Conservation (phyloP, 768 basidiomycete species). For the Hygrophorus russula region DNA sequence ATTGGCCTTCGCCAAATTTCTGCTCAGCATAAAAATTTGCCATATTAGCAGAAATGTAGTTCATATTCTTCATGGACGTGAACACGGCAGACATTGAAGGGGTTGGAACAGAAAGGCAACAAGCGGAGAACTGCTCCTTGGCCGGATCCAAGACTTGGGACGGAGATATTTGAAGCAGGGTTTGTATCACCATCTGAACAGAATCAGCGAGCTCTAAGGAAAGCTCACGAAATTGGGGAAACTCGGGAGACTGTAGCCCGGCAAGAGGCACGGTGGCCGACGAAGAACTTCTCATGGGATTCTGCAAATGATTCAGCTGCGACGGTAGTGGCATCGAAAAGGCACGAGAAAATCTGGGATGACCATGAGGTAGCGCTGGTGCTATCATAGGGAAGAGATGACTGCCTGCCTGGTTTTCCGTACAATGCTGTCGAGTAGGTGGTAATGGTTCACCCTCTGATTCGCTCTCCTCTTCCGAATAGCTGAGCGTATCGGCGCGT, state of each 20-base stretch:
- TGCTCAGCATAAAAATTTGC: conserved; percentile 32
- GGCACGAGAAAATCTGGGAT: conserved; percentile 48
- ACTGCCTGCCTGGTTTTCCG: background rate
- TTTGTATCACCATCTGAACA: conserved; percentile 84
- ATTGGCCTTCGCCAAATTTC: background rate
- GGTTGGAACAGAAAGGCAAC: conserved; percentile 77
- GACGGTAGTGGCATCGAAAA: conserved; percentile 74
- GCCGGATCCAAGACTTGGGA: conserved; percentile 86
- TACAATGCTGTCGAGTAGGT: background rate
- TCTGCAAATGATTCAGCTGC: conserved; percentile 63
- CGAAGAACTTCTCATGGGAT: conserved; percentile 39
- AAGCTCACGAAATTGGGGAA: conserved; percentile 47
- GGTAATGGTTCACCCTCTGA: background rate
- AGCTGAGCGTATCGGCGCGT: conserved; percentile 20
- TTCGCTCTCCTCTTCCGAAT: conserved; percentile 11
- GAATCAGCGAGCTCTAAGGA: conserved; percentile 86
- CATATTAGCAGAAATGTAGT: conserved; percentile 88
- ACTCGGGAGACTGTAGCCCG: conserved; percentile 15
- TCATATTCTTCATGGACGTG: conserved; percentile 87
- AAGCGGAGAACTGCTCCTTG: conserved; percentile 88
- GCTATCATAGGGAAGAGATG: background rate
- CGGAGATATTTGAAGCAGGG: conserved; percentile 82
- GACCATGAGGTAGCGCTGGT: background rate
- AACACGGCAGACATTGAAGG: conserved; percentile 83
- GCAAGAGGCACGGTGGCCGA: conserved; percentile 12